These are phyloP conservation scores for Furcasterigmium furcatum DNA, from an alignment of 2,329 filamentous ascomycete species.

Conservation along the genomic window DNA sequence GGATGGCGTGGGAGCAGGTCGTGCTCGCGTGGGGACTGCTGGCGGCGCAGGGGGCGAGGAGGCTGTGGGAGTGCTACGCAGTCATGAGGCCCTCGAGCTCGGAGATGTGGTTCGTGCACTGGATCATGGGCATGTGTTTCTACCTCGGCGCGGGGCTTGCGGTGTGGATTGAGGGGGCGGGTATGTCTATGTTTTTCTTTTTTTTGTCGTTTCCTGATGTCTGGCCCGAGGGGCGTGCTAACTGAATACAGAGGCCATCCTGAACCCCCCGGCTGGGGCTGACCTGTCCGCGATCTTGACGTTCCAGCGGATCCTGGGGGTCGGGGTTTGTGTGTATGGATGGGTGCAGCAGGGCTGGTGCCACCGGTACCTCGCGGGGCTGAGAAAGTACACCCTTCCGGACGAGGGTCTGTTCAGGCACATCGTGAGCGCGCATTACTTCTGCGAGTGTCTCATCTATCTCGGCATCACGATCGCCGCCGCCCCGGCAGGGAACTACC, in stretches of 20 bases:
- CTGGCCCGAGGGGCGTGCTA: too few species aligned
- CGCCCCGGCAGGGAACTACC: conserved; percentile 60
- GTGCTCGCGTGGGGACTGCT: conserved; percentile 69
- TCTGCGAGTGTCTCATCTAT: conserved; percentile 83
- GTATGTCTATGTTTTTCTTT: too few species aligned
- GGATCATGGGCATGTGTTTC: conserved; percentile 73
- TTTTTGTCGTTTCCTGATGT: too few species aligned
- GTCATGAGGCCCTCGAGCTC: conserved; percentile 67
- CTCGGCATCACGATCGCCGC: conserved; percentile 70
- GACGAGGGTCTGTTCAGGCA: conserved; percentile 66
- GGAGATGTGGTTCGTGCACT: conserved; percentile 83
- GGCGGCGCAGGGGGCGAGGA: conserved; percentile 68
- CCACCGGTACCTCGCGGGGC: conserved; percentile 64
- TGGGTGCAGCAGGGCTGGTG: conserved; percentile 73
- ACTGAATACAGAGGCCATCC: conserved; percentile 24
- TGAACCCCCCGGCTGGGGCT: conserved; percentile 11
- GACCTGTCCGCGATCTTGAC: not conserved
- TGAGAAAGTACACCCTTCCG: conserved; percentile 83
- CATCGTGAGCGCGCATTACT: conserved; percentile 86
- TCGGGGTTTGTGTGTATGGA: conserved; percentile 65
- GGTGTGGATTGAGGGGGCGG: conserved; percentile 79
- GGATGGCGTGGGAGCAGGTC: conserved; percentile 60
- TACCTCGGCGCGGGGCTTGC: conserved; percentile 72
- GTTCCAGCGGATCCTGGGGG: conserved; percentile 45
- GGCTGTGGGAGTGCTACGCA: conserved; percentile 70